Evolutionary conservation across 1,284 basidiomycete species (phyloP), one percentile per base, ranked within the genome.

Genomic region (Hemileia vastatrix): DNA sequence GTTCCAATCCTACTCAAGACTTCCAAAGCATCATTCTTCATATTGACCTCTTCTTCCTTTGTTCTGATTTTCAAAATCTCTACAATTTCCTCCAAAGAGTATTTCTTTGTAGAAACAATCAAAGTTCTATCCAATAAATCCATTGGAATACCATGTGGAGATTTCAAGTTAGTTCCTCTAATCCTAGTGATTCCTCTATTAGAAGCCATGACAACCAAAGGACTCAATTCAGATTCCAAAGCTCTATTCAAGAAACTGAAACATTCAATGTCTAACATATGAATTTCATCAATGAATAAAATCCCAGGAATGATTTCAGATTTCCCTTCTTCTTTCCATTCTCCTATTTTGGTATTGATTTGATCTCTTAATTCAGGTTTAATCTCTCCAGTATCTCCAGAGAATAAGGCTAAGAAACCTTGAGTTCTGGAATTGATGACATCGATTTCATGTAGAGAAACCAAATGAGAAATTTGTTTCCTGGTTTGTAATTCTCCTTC

Each of bases 261-360:
- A 76, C 94, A 98, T 77, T 98, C 94, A 67, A 98, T 95, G 77
- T 98, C 94, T 67, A 98, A 85, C 94, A 98, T 98, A 80, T 98
- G 95, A 15, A 96, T 92, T 51, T 15, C 43, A 15, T 31, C 21
- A 40, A 52, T 67, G 50, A 83, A 88, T 61, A 76, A 58, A 4
- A 95, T 92, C 4, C 94, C 94, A 47, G 94, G 94, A 2, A 97
- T 88, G 65, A 98, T 93, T 76, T 94, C 91, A 3, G 94, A 94
- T 77, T 98, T 98, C 66, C 94, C 94, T 79, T 97, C 94, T 79
- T 98, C 95, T 65, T 91, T 81, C 94, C 95, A 97, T 76, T 98
- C 94, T 27, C 86, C 87, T 1, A 98, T 92, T 77, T 97, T 97
- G 57, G 86, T 83, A 77, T 98, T 92, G 78, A 97, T 97, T 78